A percentile compares a stretch with the other conserved stretches of the same genome.
Conservation (phyloP, 768 basidiomycete species). For the Pleurotus tuoliensis region DNA sequence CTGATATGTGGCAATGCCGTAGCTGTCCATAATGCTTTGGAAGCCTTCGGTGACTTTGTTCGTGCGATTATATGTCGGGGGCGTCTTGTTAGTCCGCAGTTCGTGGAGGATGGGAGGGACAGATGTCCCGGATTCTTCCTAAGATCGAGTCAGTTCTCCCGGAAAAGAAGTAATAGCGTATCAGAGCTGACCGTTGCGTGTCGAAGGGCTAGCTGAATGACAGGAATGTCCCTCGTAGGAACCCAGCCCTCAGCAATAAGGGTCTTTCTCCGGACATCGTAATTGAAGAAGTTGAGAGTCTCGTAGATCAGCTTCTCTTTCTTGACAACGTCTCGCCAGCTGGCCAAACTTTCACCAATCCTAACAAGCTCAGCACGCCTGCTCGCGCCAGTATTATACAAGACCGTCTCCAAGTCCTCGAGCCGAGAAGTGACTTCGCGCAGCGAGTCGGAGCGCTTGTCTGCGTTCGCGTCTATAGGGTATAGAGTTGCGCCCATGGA, state of each 20-base stretch:
- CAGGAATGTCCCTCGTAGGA: constrained; percentile 85
- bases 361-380: constrained; percentile 79
- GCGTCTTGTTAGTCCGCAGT: constrained; percentile 82
- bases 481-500: constrained; percentile 99
- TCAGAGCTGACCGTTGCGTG: constrained; percentile 69
- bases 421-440: constrained; percentile 84
- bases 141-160: constrained; percentile 10
- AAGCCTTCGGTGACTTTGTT: constrained; percentile 97
- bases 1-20: constrained; percentile 91
- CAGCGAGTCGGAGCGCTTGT: constrained; percentile 87
- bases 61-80: constrained; percentile 92
- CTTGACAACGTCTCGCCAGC: constrained; percentile 91
- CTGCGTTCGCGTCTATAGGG: constrained; percentile 91
- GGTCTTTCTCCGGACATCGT: constrained; percentile 90
- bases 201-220: constrained; percentile 82
- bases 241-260: constrained; percentile 98
- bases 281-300: constrained; percentile 93
- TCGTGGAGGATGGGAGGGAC: constrained; percentile 92
- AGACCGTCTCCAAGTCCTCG: constrained; percentile 85
- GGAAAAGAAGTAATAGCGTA: neutral
- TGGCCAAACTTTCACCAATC: constrained; percentile 79
- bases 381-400: constrained; percentile 85
- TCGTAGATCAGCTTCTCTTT: constrained; percentile 97
- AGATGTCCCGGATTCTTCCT: constrained; percentile 90
- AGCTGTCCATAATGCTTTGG: constrained; percentile 98